Evolutionary conservation across 129 eudicot genomes (phyloP).

Genomic region (Ambrosia artemisiifolia): DNA sequence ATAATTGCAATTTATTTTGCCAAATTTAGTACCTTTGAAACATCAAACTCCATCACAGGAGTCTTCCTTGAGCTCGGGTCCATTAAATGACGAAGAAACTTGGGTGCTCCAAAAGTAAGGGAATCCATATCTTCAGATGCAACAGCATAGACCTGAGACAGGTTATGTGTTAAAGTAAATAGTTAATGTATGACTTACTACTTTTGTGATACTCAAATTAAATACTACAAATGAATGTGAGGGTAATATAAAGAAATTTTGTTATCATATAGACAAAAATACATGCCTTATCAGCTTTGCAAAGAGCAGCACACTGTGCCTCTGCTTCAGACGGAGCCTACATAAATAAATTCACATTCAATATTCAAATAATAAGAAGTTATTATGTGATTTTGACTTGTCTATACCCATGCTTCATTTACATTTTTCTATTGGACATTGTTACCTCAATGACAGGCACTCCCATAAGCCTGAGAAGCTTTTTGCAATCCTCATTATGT

Average conservation of each 20-base stretch:
- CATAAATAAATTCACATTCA: slow-evolving; percentile 9
- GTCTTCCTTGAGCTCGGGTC: slow-evolving; percentile 88
- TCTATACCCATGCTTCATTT: neutral
- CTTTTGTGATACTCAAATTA: neutral
- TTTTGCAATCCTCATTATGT: slow-evolving; percentile 90
- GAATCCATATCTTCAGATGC: slow-evolving; percentile 99
- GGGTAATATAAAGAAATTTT: neutral
- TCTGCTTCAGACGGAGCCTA: slow-evolving; percentile 99
- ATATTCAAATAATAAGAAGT: neutral
- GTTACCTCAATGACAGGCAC: slow-evolving; percentile 90
- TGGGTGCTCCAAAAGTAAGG: slow-evolving; percentile 94
- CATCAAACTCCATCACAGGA: slow-evolving; percentile 98
- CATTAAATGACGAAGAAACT: slow-evolving; percentile 95
- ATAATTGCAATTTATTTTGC: neutral
- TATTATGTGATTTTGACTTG: neutral
- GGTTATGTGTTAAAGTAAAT: neutral
- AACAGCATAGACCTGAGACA: slow-evolving; percentile 80
- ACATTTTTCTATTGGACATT: neutral
- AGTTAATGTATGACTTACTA: neutral
- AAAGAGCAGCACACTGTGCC: slow-evolving; percentile 98
- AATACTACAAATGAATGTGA: neutral
- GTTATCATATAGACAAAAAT: neutral
- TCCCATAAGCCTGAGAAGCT: slow-evolving; percentile 84
- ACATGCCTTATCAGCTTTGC: slow-evolving; percentile 79
- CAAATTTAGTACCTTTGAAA: slow-evolving; percentile 61